Conservation (phyloP, 129 eudicot genomes). For the Tagetes erecta region DNA sequence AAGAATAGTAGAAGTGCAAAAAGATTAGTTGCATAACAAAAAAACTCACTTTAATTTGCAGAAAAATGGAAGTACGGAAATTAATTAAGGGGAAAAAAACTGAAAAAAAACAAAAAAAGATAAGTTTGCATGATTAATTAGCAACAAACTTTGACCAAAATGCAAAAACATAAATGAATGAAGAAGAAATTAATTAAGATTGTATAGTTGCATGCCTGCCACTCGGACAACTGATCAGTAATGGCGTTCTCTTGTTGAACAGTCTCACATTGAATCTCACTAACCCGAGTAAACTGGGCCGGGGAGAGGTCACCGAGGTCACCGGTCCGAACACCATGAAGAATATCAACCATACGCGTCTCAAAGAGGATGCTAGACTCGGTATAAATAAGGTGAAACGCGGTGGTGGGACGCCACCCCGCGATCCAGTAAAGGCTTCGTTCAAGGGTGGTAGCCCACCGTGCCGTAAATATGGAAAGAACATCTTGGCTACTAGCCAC, state of each 20-base stretch:
- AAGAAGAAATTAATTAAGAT: neutral
- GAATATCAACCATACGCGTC: constrained; percentile 53
- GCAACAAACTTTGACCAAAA: too few relatives aligned
- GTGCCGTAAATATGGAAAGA: constrained; percentile 45
- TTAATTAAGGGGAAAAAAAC: too few relatives aligned
- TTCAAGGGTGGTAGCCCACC: constrained; percentile 70
- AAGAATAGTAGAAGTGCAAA: too few relatives aligned
- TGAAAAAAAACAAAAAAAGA: too few relatives aligned
- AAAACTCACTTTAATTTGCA: too few relatives aligned
- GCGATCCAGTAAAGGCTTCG: constrained; percentile 77
- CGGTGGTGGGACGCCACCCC: constrained; percentile 93
- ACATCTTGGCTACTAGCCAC: constrained; percentile 51
- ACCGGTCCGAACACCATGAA: constrained; percentile 59
- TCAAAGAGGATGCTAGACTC: constrained; percentile 66
- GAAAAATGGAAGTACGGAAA: too few relatives aligned
- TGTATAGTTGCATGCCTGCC: constrained; percentile 65
- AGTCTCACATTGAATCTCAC: constrained; percentile 78
- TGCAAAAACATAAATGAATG: too few relatives aligned
- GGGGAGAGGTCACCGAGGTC: constrained; percentile 74
- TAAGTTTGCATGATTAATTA: too few relatives aligned
- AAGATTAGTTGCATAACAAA: too few relatives aligned
- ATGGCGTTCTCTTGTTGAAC: constrained; percentile 64
- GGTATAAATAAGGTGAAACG: constrained; percentile 71
- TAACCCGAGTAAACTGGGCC: constrained; percentile 60
- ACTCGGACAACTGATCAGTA: constrained; percentile 55